A percentile compares a stretch with the other conserved stretches of the same genome.
Conservation (phyloP, 2,329 filamentous ascomycete species). For the Leptodontidium sp. region DNA sequence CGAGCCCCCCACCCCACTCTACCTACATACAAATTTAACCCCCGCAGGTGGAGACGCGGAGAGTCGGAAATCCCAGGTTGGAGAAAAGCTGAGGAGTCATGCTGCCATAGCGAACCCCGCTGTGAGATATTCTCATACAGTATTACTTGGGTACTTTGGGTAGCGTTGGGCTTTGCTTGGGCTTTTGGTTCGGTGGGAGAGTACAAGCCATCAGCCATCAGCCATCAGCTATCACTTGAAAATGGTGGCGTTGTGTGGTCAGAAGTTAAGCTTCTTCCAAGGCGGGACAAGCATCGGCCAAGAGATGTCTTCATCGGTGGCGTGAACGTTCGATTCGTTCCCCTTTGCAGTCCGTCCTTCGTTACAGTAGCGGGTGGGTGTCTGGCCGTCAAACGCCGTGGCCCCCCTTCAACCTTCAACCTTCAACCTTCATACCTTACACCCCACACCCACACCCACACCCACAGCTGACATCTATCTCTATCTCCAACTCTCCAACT, state of each 20-base stretch:
- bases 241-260: too few species aligned
- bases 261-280: conserved; percentile 9
- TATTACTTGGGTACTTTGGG: too few species aligned
- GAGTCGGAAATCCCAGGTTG: background rate
- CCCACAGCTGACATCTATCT: too few species aligned
- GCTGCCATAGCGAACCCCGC: background rate
- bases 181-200: background rate
- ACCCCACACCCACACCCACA: background rate
- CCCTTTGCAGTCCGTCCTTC: too few species aligned
- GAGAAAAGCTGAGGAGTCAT: background rate
- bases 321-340: background rate
- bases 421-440: too few species aligned
- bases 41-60: conserved; percentile 1
- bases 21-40: background rate
- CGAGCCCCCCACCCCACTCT: background rate
- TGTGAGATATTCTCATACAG: too few species aligned
- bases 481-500: background rate
- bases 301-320: background rate
- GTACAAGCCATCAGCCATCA: background rate
- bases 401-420: too few species aligned
- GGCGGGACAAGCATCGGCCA: conserved; percentile 9
- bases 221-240: background rate
- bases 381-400: conserved; percentile 12
- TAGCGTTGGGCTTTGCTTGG: too few species aligned
- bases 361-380: too few species aligned